A percentile compares a stretch with the other conserved stretches of the same genome.
Conservation (phyloP, 108 stramenopile species). For the Skeletonema potamos region DNA sequence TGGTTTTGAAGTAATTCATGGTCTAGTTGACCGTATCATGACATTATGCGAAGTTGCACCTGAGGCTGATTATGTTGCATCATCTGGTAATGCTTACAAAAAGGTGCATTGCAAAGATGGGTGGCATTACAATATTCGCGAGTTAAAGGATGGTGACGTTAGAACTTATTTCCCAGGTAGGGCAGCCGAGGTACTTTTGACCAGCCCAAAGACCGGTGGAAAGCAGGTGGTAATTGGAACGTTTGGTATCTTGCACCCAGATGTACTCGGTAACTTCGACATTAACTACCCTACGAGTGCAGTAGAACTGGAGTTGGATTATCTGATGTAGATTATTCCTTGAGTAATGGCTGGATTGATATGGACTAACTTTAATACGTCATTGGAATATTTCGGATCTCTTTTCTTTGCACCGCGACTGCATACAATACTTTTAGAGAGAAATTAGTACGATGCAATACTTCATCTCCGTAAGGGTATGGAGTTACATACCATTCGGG, state of each 20-base stretch:
- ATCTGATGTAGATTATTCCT: slow-evolving; percentile 63
- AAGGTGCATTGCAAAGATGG: slow-evolving; percentile 79
- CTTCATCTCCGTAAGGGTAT: no score
- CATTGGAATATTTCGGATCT: no score
- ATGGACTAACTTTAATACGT: no score
- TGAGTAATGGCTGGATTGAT: neutral
- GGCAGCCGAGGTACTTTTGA: slow-evolving; percentile 91
- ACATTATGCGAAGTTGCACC: slow-evolving; percentile 90
- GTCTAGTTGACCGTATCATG: slow-evolving; percentile 97
- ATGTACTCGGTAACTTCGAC: slow-evolving; percentile 92
- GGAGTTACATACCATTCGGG: no score
- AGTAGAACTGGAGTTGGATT: slow-evolving; percentile 94
- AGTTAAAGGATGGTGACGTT: slow-evolving; percentile 51
- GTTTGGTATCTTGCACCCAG: slow-evolving; percentile 97
- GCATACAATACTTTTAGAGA: no score
- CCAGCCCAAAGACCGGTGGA: slow-evolving; percentile 49
- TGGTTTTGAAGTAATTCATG: slow-evolving; percentile 99
- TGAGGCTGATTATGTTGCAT: slow-evolving; percentile 70
- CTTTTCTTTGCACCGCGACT: no score
- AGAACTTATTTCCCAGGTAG: slow-evolving; percentile 96
- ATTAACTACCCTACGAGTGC: slow-evolving; percentile 87
- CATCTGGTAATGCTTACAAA: slow-evolving; percentile 66
- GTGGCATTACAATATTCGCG: slow-evolving; percentile 78
- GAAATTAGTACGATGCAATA: no score
- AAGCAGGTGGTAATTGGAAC: slow-evolving; percentile 72